Base-by-base conservation (phyloP, 176 grass and related monocot species). In the Oropetium thomaeum region DNA sequence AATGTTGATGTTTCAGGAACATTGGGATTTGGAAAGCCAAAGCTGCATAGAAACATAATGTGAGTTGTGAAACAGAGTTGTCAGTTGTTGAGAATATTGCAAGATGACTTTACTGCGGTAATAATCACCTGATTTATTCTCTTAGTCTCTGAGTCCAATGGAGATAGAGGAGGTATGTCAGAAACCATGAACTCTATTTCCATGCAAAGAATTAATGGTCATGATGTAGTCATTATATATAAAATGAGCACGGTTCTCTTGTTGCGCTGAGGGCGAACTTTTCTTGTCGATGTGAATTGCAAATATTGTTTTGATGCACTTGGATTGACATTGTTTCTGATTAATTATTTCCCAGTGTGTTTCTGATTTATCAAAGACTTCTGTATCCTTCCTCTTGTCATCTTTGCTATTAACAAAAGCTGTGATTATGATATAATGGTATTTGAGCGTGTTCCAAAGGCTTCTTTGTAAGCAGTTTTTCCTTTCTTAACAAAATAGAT, bases 241-340 rank as follows among this genome's bases (percentile, higher is more conserved):
- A 20, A 2, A 22, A 61, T 39, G 55, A 23, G 73, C 28, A 14
- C 20, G 10, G 27, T 30, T 47, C 16, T 43, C 55, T 75, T 75
- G 27, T 47, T 75, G 27, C 33, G 25, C 26, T 44, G 26, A 31
- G 26, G 71, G 4, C 30, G 25, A 74, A 39, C 25, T 42, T 41
- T 74, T 72, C 71, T 74, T 74, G 38, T 60, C 16, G 53, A 43
- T 60, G 71, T 8, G 11, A 45, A 31, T 43, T 20, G 10, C 5
- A 39, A 25, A 55, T 15, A 28, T 27, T 58, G 26, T 42, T 28
- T 74, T 62, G 72, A 40, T 45, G 28, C 12, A 47, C 17, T 62
- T 75, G 57, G 73, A 62, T 3, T n/a, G n/a, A n/a, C n/a, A 20
- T 61, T 74, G 9, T 17, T 75, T 62, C 14, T 75, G n/a, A n/a